Percentiles rank a stretch among this genome's conserved stretches.
phyloP scores from a whole-genome alignment of 1,284 basidiomycete genomes.

The Paramarasmius palmivorus region DNA sequence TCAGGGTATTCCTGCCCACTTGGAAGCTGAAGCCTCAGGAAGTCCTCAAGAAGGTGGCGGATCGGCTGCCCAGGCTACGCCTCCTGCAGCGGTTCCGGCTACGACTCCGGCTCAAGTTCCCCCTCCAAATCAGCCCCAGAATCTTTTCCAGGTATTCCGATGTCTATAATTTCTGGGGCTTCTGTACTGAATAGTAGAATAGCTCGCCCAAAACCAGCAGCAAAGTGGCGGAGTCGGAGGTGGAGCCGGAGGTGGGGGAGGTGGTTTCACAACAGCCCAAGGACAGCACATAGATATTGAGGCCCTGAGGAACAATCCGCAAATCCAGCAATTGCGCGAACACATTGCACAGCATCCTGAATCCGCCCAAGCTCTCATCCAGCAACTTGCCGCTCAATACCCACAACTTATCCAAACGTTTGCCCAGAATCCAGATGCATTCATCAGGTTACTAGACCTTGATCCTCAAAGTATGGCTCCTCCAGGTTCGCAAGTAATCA shows the following conservation, averaged over 20 bases:
- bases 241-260: slow-evolving; percentile 32
- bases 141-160: slow-evolving; percentile 70
- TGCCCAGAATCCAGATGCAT: slow-evolving; percentile 68
- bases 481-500: slow-evolving; percentile 68
- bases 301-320: slow-evolving; percentile 59
- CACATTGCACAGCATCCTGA: slow-evolving; percentile 77
- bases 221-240: slow-evolving; percentile 37
- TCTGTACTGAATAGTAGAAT: slow-evolving; percentile 12
- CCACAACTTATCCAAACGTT: slow-evolving; percentile 73
- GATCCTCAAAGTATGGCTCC: slow-evolving; percentile 50
- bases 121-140: slow-evolving; percentile 52
- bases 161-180: slow-evolving; percentile 1
- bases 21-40: slow-evolving; percentile 48
- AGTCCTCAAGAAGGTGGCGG: slow-evolving; percentile 24
- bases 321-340: slow-evolving; percentile 70
- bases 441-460: slow-evolving; percentile 63
- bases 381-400: slow-evolving; percentile 77
- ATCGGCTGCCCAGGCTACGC: slow-evolving; percentile 37
- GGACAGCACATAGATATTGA: slow-evolving; percentile 48
- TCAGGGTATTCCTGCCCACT: slow-evolving; percentile 82
- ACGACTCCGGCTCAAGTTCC: slow-evolving; percentile 35
- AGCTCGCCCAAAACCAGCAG: slow-evolving; percentile 76
- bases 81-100: slow-evolving; percentile 30
- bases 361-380: slow-evolving; percentile 76
- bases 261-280: slow-evolving; percentile 31